phyloP scores from a whole-genome alignment of 1,284 basidiomycete genomes.

The Rhodotorula sp. region DNA sequence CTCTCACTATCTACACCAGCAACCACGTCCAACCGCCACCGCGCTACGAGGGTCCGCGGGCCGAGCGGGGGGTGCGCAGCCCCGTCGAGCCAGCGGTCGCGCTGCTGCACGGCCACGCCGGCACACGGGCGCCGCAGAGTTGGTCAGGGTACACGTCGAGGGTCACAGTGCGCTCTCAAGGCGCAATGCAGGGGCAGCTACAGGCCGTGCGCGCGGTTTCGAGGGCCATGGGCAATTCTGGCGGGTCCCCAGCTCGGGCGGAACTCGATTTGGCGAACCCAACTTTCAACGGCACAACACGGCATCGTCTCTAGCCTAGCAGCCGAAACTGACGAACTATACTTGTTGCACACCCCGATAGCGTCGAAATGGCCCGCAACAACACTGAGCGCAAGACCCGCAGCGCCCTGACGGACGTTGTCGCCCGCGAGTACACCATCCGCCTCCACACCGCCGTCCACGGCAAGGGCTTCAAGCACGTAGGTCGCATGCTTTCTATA shows the following conservation, averaged over 20 bases:
- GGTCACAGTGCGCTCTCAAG: no score
- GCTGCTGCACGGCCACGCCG: no score
- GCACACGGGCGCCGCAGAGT: no score
- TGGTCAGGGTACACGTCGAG: no score
- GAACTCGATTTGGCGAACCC: not conserved
- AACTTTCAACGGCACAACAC: not conserved
- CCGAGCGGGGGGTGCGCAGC: no score
- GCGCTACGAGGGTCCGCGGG: no score
- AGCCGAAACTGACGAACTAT: not conserved
- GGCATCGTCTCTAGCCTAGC: no score
- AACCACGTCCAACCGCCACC: not conserved
- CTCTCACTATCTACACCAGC: no score
- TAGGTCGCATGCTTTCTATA: slow-evolving; percentile 16
- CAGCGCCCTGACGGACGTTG: slow-evolving; percentile 85
- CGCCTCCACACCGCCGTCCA: slow-evolving; percentile 46
- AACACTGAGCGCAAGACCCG: slow-evolving; percentile 45
- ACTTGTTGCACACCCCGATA: not conserved
- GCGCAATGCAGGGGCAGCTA: no score
- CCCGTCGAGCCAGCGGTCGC: no score
- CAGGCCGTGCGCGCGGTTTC: no score
- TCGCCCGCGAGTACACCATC: slow-evolving; percentile 66
- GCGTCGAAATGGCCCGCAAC: slow-evolving; percentile 44
- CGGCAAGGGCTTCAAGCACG: slow-evolving; percentile 45
- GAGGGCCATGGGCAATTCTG: no score
- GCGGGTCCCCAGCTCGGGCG: not conserved